A percentile compares a stretch with the other conserved stretches of the same genome.
phyloP scores from a whole-genome alignment of 805 yeast genomes.

The Nakazawaea ishiwadae region DNA sequence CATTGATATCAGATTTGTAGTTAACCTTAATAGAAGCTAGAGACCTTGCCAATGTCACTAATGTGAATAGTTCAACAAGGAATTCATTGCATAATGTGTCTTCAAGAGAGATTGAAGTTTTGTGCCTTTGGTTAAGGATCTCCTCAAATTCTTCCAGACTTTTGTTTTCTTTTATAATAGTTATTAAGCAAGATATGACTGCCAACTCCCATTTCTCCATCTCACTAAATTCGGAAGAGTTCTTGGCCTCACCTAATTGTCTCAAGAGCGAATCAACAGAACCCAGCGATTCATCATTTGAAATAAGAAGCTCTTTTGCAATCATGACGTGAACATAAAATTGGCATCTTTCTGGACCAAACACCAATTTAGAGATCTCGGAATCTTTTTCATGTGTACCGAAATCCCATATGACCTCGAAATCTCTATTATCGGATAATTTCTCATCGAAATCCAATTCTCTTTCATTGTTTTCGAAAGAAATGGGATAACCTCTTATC shows the following conservation, averaged over 20 bases:
- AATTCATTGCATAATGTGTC: background rate
- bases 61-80: background rate
- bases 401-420: constrained; percentile 46
- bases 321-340: constrained; percentile 31
- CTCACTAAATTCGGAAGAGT: constrained; percentile 21
- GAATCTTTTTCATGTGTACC: constrained; percentile 31
- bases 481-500: constrained; percentile 15
- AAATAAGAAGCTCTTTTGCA: constrained; percentile 36
- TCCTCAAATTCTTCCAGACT: background rate
- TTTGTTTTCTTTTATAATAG: background rate
- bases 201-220: constrained; percentile 31
- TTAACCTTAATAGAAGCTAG: background rate
- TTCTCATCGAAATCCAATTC: constrained; percentile 26
- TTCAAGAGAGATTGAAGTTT: too few relatives aligned
- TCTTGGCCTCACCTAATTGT: constrained; percentile 12
- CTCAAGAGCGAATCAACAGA: constrained; percentile 19
- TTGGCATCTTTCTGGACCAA: constrained; percentile 22
- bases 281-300: constrained; percentile 23
- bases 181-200: constrained; percentile 17
- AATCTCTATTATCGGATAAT: constrained; percentile 57
- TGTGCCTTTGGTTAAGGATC: too few relatives aligned
- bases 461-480: too few relatives aligned
- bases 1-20: background rate
- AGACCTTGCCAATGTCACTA: background rate
- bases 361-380: constrained; percentile 17